Percentiles rank a stretch among this genome's conserved stretches.
phyloP scores from a whole-genome alignment of 495 filamentous ascomycete genomes.

The Lepraria neglecta region DNA sequence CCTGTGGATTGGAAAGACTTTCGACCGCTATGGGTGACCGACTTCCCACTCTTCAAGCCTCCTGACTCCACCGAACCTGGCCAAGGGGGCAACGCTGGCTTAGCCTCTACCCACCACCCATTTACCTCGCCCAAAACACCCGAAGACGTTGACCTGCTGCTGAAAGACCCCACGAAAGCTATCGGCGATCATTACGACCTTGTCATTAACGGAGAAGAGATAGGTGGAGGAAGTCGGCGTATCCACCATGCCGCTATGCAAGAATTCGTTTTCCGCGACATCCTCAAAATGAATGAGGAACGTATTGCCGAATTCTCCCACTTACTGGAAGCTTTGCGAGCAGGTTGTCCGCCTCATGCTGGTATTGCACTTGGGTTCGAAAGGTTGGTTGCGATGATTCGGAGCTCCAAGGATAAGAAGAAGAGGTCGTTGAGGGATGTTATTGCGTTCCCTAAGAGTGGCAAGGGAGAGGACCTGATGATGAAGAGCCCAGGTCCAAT shows the following conservation, averaged over 20 bases:
- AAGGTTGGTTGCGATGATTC: conserved; percentile 74
- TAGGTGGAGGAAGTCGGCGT: conserved; percentile 87
- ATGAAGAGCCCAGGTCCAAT: conserved; percentile 67
- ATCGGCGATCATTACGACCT: conserved; percentile 87
- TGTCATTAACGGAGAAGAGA: conserved; percentile 89
- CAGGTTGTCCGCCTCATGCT: conserved; percentile 95
- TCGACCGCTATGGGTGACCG: conserved; percentile 72
- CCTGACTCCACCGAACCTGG: conserved; percentile 58
- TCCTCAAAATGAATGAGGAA: conserved; percentile 60
- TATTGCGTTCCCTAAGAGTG: conserved; percentile 91
- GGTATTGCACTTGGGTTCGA: conserved; percentile 92
- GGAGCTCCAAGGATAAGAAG: conserved; percentile 37
- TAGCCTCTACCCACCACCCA: conserved; percentile 89
- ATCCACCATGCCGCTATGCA: conserved; percentile 85
- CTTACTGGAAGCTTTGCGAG: conserved; percentile 69
- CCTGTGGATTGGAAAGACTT: conserved; percentile 45
- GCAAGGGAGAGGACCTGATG: conserved; percentile 75
- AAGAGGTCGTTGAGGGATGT: conserved; percentile 78
- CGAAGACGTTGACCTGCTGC: conserved; percentile 67
- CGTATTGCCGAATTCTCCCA: conserved; percentile 74
- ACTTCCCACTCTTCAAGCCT: conserved; percentile 88
- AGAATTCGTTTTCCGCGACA: conserved; percentile 72
- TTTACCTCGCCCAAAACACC: conserved; percentile 80
- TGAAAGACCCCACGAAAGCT: conserved; percentile 62
- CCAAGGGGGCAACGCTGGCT: conserved; percentile 71